A percentile compares a stretch with the other conserved stretches of the same genome.
Conservation (phyloP, 2,329 filamentous ascomycete genomes). For the Pestalotiopsis fici region DNA sequence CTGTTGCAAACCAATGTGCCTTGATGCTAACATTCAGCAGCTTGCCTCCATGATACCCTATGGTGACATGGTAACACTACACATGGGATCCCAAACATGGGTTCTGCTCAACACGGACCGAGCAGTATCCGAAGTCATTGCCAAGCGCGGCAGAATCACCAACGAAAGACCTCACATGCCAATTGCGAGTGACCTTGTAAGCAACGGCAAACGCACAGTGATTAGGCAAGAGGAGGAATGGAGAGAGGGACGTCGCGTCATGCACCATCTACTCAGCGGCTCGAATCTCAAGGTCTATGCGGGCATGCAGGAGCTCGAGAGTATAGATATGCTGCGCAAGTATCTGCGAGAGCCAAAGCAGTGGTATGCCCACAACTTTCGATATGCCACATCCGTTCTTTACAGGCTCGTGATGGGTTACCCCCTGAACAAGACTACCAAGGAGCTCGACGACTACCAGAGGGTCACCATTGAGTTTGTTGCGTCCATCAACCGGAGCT, state of each 20-base stretch:
- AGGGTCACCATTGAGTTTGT: constrained; percentile 35
- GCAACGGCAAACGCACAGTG: constrained; percentile 30
- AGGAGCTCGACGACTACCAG: constrained; percentile 22
- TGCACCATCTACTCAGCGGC: neutral
- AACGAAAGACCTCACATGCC: constrained; percentile 33
- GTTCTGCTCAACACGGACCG: constrained; percentile 41
- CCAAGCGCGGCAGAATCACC: constrained; percentile 33
- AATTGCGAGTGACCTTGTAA: constrained; percentile 37
- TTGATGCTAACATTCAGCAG: too few relatives aligned
- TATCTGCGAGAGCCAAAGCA: neutral
- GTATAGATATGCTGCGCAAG: neutral
- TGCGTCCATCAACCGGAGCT: constrained; percentile 31
- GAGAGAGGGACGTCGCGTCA: neutral
- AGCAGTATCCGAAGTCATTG: constrained; percentile 37
- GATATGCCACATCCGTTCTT: neutral
- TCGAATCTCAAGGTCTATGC: neutral
- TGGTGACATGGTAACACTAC: constrained; percentile 28
- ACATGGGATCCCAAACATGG: constrained; percentile 37
- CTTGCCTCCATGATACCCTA: too few relatives aligned
- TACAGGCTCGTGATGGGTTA: neutral
- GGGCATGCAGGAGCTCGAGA: neutral
- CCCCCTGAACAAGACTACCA: neutral
- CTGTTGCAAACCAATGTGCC: too few relatives aligned
- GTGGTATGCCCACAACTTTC: neutral
- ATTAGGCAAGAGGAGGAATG: constrained; percentile 21